Evolutionary conservation across 225 moss, liverwort and hornwort genomes (phyloP), one percentile per base, ranked within the genome.

Genomic region (Anthoceros angustus): DNA sequence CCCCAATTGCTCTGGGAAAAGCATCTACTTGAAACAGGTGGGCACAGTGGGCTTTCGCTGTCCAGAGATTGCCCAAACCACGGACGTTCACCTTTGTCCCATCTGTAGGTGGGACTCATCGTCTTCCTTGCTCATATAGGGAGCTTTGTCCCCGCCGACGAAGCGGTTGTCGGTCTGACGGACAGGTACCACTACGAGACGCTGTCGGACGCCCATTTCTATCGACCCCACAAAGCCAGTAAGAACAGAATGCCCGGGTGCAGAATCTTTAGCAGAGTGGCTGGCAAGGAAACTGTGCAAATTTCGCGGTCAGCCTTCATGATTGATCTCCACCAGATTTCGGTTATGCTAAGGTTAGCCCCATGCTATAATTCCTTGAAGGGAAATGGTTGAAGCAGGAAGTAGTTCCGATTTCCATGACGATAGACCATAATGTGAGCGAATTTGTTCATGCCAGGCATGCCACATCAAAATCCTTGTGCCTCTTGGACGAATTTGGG

Each of bases 301-400:
- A 64, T 92, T 73, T 77, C 87, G 66, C 82, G 87, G 66, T 98
- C 95, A 25, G 75, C 95, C 50, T 98, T 98, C 71, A 89, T 92
- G 95, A 89, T 98, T 81, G 95, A 98, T 72, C 75, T 98, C 64
- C 85, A 89, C 65, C 95, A 98, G 74, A 98, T 92, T 62, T 83
- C 95, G 39, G 73, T 87, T 6, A 89, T 86, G 91, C 78, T 92
- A 49, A 85, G 91, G 95, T 88, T 49, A 7, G 55, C 55, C 7
- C 55, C 55, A 6, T 55, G 18, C 0, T 55, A 55, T 55, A 0
- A 55, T 6, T 4, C 5, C n/a, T 10, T 46, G 6, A 16, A 46
- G 12, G 45, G 45, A 46, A 46, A 46, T 46, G 45, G 45, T 6
- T n/a, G n/a, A n/a, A 10, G 6, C 45, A 46, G 12, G 45, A 46